Evolutionary conservation across 139 green algal genomes (phyloP).

Genomic region (Micractinium conductrix): DNA sequence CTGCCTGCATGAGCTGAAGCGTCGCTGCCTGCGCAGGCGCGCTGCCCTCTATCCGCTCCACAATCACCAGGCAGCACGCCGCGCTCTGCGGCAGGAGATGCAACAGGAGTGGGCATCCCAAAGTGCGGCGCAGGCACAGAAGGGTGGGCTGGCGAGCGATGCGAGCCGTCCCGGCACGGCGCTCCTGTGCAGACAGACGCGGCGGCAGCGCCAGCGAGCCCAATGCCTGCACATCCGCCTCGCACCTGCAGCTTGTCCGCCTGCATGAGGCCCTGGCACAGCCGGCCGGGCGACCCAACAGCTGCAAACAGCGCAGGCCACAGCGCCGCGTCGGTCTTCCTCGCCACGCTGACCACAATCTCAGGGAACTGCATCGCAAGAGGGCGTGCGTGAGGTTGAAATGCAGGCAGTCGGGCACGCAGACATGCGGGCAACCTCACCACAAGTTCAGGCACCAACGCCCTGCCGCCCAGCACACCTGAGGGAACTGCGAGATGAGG

Average conservation of each 20-base stretch:
- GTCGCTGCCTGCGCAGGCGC: conserved; percentile 58
- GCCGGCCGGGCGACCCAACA: conserved; percentile 70
- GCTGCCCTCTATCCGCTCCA: conserved; percentile 80
- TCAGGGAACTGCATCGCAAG: conserved; percentile 57
- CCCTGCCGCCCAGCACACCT: conserved; percentile 18
- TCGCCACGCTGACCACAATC: conserved; percentile 90
- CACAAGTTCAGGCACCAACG: background rate
- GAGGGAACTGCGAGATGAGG: conserved; percentile 83
- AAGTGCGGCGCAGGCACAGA: too few relatives aligned
- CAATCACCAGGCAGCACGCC: conserved; percentile 82
- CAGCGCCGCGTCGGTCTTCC: conserved; percentile 94
- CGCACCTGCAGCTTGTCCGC: conserved; percentile 54
- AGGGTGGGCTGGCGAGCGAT: too few relatives aligned
- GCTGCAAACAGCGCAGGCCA: conserved; percentile 94
- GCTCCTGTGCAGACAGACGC: too few relatives aligned
- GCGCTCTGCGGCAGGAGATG: conserved; percentile 57
- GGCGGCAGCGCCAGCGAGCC: too few relatives aligned
- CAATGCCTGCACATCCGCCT: too few relatives aligned
- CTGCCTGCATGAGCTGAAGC: conserved; percentile 68
- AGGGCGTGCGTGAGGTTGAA: background rate
- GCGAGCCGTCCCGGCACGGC: too few relatives aligned
- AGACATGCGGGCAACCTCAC: too few relatives aligned
- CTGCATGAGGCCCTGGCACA: conserved; percentile 74
- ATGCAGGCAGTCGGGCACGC: too few relatives aligned
- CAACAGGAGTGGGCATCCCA: too few relatives aligned